Conservation (phyloP, 1,284 basidiomycete genomes). For the Malassezia vespertilionis region DNA sequence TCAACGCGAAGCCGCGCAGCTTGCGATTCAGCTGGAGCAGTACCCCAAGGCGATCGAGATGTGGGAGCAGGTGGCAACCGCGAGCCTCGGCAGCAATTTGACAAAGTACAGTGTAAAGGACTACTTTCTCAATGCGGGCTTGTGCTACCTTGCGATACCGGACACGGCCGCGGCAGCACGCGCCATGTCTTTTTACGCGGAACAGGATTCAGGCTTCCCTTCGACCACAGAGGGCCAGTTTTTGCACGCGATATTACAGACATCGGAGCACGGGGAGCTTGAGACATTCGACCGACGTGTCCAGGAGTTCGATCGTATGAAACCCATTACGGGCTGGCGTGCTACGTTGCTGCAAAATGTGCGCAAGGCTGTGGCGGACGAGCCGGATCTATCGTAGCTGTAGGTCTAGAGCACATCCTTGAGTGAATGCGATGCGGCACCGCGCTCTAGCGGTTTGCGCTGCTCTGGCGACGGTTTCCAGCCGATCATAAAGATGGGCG, state of each 20-base stretch:
- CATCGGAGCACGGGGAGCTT: slow-evolving; percentile 39
- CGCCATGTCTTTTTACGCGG: slow-evolving; percentile 45
- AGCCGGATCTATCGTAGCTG: slow-evolving; percentile 39
- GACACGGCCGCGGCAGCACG: slow-evolving; percentile 40
- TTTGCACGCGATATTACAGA: slow-evolving; percentile 38
- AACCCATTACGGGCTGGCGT: slow-evolving; percentile 41
- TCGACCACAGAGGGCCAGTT: slow-evolving; percentile 44
- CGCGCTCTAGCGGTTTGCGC: slow-evolving; percentile 71
- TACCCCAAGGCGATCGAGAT: slow-evolving; percentile 73
- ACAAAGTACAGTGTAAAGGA: slow-evolving; percentile 99
- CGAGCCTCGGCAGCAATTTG: slow-evolving; percentile 67
- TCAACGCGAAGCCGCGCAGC: slow-evolving; percentile 88
- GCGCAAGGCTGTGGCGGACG: slow-evolving; percentile 37
- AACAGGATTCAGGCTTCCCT: slow-evolving; percentile 41
- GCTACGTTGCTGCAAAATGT: slow-evolving; percentile 36
- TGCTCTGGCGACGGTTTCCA: slow-evolving; percentile 85
- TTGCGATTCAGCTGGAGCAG: slow-evolving; percentile 78
- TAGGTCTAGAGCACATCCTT: slow-evolving; percentile 54
- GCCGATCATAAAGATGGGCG: slow-evolving; percentile 94
- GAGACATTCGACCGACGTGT: slow-evolving; percentile 34
- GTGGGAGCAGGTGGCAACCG: slow-evolving; percentile 80
- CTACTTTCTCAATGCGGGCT: slow-evolving; percentile 76
- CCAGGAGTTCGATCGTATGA: slow-evolving; percentile 42
- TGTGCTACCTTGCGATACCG: slow-evolving; percentile 80
- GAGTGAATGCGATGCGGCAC: slow-evolving; percentile 67